phyloP scores from a whole-genome alignment of 2,329 filamentous ascomycete species.

The Claviceps humidiphila region DNA sequence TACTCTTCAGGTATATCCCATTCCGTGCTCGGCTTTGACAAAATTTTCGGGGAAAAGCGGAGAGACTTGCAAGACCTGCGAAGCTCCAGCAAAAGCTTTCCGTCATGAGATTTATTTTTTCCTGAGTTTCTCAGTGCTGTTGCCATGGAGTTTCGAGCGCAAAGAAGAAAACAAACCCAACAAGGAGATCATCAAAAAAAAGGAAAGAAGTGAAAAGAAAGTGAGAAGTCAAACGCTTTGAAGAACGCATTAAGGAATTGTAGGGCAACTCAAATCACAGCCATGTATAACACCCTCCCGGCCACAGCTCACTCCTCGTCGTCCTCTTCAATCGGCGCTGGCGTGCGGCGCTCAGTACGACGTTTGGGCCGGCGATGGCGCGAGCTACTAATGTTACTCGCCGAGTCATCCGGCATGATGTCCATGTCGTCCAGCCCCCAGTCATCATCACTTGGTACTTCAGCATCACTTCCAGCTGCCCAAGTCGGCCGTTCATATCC shows the following conservation, averaged over 20 bases:
- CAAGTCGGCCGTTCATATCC: constrained; percentile 30
- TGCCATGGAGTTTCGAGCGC: not conserved
- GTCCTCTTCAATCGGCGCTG: constrained; percentile 63
- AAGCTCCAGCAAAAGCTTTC: not conserved
- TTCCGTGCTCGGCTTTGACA: not conserved
- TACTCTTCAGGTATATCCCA: not conserved
- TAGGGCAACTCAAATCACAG: not conserved
- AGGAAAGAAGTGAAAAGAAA: not conserved
- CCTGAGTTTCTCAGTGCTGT: not conserved
- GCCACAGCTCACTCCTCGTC: constrained; percentile 38
- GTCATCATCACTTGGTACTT: constrained; percentile 42
- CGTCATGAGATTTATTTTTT: not conserved
- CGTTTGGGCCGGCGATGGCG: constrained; percentile 54
- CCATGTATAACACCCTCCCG: not conserved
- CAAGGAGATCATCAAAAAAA: not conserved
- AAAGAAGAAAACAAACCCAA: not conserved
- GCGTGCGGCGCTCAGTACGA: constrained; percentile 55
- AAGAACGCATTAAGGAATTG: not conserved
- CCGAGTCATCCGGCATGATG: constrained; percentile 65
- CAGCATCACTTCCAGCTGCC: constrained; percentile 28
- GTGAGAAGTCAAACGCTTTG: not conserved
- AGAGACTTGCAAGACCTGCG: too few relatives aligned
- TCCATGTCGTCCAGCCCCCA: constrained; percentile 45
- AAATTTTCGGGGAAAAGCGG: too few relatives aligned
- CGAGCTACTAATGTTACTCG: constrained; percentile 67